Conservation (phyloP, 305 asterid species). For the Solanum hybrid region DNA sequence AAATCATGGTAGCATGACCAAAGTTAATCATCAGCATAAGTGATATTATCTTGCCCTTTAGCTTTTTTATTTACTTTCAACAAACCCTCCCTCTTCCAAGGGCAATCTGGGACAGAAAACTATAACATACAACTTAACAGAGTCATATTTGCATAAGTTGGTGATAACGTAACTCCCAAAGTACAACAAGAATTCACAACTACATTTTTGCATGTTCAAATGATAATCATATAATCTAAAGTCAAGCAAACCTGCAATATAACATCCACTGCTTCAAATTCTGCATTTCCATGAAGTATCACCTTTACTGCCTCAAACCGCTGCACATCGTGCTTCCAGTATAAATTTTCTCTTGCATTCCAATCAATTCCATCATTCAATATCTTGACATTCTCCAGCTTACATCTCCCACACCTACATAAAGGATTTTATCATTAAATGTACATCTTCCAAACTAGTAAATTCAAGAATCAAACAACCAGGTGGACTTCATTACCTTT, state of each 20-base stretch:
- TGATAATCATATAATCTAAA: neutral
- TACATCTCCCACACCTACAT: constrained; percentile 86
- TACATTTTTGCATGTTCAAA: neutral
- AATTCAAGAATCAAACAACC: constrained; percentile 8
- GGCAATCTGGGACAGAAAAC: neutral
- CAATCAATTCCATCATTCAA: constrained; percentile 81
- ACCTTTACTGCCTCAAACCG: constrained; percentile 75
- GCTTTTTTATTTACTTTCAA: constrained; percentile 1
- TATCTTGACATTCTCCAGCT: constrained; percentile 65
- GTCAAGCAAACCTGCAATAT: constrained; percentile 55
- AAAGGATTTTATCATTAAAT: constrained; percentile 9
- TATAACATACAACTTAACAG: neutral
- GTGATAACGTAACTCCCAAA: neutral
- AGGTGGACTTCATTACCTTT: constrained; percentile 40
- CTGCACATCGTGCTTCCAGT: constrained; percentile 93
- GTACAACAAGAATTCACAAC: neutral
- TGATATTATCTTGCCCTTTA: neutral
- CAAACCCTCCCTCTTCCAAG: neutral
- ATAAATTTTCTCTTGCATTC: constrained; percentile 60
- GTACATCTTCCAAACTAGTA: constrained; percentile 4
- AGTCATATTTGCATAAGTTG: neutral
- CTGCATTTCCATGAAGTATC: constrained; percentile 91
- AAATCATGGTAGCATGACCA: neutral
- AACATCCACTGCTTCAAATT: constrained; percentile 81
- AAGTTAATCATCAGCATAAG: neutral